Conservation (phyloP, 2,329 filamentous ascomycete species). For the Alternaria triticimaculans region DNA sequence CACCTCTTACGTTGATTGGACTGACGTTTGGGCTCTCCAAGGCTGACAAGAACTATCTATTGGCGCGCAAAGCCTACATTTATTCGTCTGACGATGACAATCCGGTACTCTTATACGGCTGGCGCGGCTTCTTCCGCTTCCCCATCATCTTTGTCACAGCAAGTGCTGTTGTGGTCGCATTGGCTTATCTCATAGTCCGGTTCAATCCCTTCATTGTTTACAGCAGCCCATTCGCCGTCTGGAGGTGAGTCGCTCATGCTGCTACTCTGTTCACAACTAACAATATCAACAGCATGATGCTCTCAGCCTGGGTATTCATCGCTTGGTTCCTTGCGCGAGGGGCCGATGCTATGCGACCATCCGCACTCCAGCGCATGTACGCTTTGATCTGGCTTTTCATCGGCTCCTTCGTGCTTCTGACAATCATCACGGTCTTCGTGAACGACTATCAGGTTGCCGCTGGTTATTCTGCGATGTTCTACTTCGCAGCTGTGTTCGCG, state of each 20-base stretch:
- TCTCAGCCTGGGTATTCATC: constrained; percentile 78
- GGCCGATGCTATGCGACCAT: constrained; percentile 80
- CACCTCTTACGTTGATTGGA: constrained; percentile 74
- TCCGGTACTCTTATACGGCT: constrained; percentile 71
- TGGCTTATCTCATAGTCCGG: constrained; percentile 78
- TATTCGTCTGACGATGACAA: constrained; percentile 66
- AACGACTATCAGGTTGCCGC: constrained; percentile 74
- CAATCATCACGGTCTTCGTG: constrained; percentile 76
- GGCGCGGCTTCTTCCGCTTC: constrained; percentile 83
- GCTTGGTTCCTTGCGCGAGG: constrained; percentile 85
- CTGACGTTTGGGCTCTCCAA: constrained; percentile 73
- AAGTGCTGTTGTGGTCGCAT: constrained; percentile 70
- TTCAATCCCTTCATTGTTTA: constrained; percentile 92
- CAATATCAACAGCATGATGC: constrained; percentile 67
- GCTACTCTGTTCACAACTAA: constrained; percentile 2
- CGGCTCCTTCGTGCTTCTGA: constrained; percentile 74
- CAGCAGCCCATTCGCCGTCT: constrained; percentile 85
- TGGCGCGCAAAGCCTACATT: constrained; percentile 70
- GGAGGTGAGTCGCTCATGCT: constrained; percentile 55
- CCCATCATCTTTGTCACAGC: constrained; percentile 76
- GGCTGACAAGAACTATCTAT: constrained; percentile 86
- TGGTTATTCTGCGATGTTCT: constrained; percentile 82
- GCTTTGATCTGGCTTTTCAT: constrained; percentile 83
- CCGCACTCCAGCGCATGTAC: constrained; percentile 83
- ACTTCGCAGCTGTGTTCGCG: constrained; percentile 76